A percentile compares a stretch with the other conserved stretches of the same genome.
These are phyloP conservation scores for Ceratobasidium sp. DNA, from an alignment of 1,284 basidiomycete species.

Conservation along the genomic window DNA sequence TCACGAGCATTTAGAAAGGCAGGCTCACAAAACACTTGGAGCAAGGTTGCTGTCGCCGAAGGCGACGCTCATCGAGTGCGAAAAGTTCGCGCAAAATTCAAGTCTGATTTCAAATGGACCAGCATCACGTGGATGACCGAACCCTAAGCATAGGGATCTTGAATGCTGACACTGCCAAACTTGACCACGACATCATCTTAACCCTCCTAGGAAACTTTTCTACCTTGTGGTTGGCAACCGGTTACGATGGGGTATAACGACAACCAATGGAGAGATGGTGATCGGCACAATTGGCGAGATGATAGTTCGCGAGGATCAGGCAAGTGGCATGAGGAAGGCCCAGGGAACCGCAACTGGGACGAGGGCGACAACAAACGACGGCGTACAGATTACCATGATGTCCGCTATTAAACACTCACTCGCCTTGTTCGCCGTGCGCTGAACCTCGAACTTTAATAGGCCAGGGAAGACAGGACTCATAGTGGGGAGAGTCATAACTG, in stretches of 20 bases:
- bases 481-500: constrained; percentile 57
- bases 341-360: constrained; percentile 24
- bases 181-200: constrained; percentile 16
- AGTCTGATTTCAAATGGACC: background rate
- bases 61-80: too few relatives aligned
- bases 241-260: constrained; percentile 20
- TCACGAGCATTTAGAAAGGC: too few relatives aligned
- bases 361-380: constrained; percentile 74
- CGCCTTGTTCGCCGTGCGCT: constrained; percentile 31
- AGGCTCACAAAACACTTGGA: too few relatives aligned
- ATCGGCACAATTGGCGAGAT: constrained; percentile 32
- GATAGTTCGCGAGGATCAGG: constrained; percentile 23
- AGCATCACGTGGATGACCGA: background rate
- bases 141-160: constrained; percentile 3
- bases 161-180: background rate
- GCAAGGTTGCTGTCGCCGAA: too few relatives aligned
- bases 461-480: constrained; percentile 51
- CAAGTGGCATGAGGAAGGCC: constrained; percentile 39
- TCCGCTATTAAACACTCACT: constrained; percentile 30
- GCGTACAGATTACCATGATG: constrained; percentile 46
- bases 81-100: too few relatives aligned
- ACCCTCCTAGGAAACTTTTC: background rate
- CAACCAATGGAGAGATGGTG: constrained; percentile 22
- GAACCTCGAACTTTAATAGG: constrained; percentile 44
- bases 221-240: background rate